Percentiles rank a stretch among this genome's conserved stretches.
Conservation (phyloP, 2,329 filamentous ascomycete species). For the Aureobasidium sp. region DNA sequence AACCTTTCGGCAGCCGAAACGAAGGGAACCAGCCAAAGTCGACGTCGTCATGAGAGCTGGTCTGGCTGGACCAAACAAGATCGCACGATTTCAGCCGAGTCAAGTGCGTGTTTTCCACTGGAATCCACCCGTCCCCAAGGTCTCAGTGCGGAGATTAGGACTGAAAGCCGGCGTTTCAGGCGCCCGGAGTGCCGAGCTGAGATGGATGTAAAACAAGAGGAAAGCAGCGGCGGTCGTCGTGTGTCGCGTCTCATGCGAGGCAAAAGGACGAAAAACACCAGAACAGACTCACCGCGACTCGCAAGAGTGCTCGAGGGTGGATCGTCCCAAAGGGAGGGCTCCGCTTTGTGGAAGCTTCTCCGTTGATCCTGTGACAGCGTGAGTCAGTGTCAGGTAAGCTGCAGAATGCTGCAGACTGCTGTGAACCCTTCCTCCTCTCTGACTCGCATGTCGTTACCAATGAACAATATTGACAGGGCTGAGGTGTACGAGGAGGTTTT, state of each 20-base stretch:
- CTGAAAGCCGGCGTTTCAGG: slow-evolving; percentile 4
- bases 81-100: slow-evolving; percentile 12
- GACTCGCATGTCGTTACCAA: slow-evolving; percentile 13
- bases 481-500: neutral
- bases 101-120: neutral
- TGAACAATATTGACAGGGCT: slow-evolving; percentile 1
- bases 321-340: neutral
- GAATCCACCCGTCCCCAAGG: neutral
- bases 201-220: slow-evolving; percentile 9
- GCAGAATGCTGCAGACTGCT: slow-evolving; percentile 6
- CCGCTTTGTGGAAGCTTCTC: slow-evolving; percentile 10
- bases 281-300: slow-evolving; percentile 4
- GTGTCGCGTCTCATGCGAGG: slow-evolving; percentile 6
- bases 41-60: neutral
- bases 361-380: slow-evolving; percentile 2
- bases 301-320: neutral
- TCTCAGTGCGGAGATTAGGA: slow-evolving; percentile 14
- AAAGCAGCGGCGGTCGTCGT: neutral
- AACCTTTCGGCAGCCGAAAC: neutral
- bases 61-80: neutral
- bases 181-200: neutral
- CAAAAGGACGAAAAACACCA: neutral
- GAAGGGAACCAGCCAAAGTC: neutral
- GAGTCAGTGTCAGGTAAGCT: slow-evolving; percentile 10
- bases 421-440: slow-evolving; percentile 4